These are phyloP conservation scores for Phytophthora ramorum DNA, from an alignment of 352 stramenopile genomes.

Conservation along the genomic window DNA sequence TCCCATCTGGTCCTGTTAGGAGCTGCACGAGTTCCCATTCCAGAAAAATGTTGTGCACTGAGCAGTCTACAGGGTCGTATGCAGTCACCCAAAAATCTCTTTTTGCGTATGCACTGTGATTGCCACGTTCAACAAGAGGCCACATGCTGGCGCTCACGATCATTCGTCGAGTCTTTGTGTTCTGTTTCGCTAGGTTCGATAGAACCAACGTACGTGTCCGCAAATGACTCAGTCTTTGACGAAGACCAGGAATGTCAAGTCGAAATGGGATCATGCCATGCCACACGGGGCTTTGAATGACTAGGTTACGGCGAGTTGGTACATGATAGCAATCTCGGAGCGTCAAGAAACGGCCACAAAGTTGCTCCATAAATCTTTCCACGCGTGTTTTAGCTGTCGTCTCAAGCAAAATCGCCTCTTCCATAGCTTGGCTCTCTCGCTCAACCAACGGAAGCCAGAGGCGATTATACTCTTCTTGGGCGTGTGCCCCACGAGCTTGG, in stretches of 20 bases:
- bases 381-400: constrained; percentile 29
- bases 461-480: constrained; percentile 46
- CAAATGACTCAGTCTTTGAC: constrained; percentile 49
- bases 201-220: constrained; percentile 46
- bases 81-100: constrained; percentile 54
- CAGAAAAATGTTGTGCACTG: constrained; percentile 64
- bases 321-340: constrained; percentile 50
- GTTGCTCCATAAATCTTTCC: constrained; percentile 39
- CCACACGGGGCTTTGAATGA: constrained; percentile 50
- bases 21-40: constrained; percentile 73
- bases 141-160: constrained; percentile 60
- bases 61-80: constrained; percentile 54
- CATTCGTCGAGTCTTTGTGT: constrained; percentile 35
- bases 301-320: constrained; percentile 58
- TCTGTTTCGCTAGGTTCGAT: constrained; percentile 26
- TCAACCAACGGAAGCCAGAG: constrained; percentile 38
- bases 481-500: constrained; percentile 33
- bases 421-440: constrained; percentile 26
- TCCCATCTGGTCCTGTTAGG: constrained; percentile 37
- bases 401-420: constrained; percentile 40
- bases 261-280: constrained; percentile 28
- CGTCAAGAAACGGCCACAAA: constrained; percentile 51
- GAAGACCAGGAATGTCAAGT: constrained; percentile 57
- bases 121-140: constrained; percentile 10
- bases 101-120: not conserved